Evolutionary conservation across 768 basidiomycete species (phyloP), one percentile per base, ranked within the genome.

Genomic region (Lactifluus subvellereus): DNA sequence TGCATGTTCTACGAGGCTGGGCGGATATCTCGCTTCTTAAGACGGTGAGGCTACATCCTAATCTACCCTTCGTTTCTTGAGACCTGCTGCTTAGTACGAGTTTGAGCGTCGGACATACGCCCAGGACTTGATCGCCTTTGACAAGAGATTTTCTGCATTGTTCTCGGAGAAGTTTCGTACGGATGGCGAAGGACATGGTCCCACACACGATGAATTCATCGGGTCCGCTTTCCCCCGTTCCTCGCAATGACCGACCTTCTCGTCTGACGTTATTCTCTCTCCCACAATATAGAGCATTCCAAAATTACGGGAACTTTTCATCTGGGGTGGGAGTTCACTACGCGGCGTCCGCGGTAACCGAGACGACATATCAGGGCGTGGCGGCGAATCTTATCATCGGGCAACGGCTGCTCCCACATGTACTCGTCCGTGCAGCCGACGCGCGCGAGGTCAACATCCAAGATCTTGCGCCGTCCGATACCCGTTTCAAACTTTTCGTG

Each of bases 321-420:
- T 79, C 77, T 59, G 81, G 79, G 30, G 77, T 80, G 52, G 78
- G 79, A n/a, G 76, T 82, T 47, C 80, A 81, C 69, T 84, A 83
- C 67, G 54, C 66, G 7, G 71, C 79, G 6, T 83, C 80, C 22
- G 55, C 69, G 0, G 70, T 75, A 53, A 75, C 77, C n/a, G 59
- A 71, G 48, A 53, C 74, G 9, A 65, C 68, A 11, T 68, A 77
- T 61, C 78, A 81, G 62, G 14, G 70, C 6, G 64, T 72, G 59
- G 80, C 80, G 4, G 55, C 71, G 3, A 73, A 75, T 50, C 72
- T 84, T 14, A 70, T 73, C 54, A 71, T 82, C 43, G 83, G 83
- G n/a, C 71, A 81, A 74, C 81, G 82, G 47, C 74, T 83, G 60
- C 72, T 76, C 6, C 81, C 81, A 3, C 79, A 81, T 62, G 72